Percentiles rank a stretch among this genome's conserved stretches.
Evolutionary conservation across 75 land plant genomes (phyloP).

Genomic region (Pinus albicaulis): DNA sequence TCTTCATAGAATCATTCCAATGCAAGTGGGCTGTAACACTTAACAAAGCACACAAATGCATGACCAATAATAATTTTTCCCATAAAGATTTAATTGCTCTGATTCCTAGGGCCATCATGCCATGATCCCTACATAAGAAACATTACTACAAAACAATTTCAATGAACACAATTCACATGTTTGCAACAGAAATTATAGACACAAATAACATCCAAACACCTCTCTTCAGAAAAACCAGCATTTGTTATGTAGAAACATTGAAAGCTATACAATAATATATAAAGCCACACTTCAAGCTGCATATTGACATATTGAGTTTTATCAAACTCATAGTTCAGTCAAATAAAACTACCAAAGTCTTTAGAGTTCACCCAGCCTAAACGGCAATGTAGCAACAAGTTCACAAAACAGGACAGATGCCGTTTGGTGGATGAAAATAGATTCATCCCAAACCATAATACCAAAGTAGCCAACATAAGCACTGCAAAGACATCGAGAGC

Average conservation of each 20-base stretch:
- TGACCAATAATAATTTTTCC: not conserved
- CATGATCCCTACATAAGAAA: not conserved
- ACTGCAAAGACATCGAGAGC: conserved; percentile 3
- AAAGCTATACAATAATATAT: conserved; percentile 3
- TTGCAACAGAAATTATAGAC: not conserved
- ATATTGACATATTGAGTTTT: conserved; percentile 8
- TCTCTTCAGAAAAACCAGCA: not conserved
- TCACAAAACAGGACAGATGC: conserved; percentile 4
- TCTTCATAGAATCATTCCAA: not conserved
- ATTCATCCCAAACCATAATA: conserved; percentile 12
- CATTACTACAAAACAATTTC: not conserved
- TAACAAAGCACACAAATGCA: not conserved
- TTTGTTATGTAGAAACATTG: not conserved
- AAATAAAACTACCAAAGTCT: conserved; percentile 7
- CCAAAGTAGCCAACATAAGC: not conserved
- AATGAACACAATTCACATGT: not conserved
- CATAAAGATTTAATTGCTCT: not conserved
- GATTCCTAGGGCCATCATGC: not conserved
- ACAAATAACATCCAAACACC: not conserved
- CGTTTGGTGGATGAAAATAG: conserved; percentile 11
- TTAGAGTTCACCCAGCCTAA: conserved; percentile 7
- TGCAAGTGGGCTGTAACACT: not conserved
- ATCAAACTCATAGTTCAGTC: conserved; percentile 11
- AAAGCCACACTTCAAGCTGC: not conserved
- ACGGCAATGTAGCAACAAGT: conserved; percentile 7